These are phyloP conservation scores for Zymoseptoria ardabiliae DNA, from an alignment of 2,329 filamentous ascomycete species.

Conservation along the genomic window DNA sequence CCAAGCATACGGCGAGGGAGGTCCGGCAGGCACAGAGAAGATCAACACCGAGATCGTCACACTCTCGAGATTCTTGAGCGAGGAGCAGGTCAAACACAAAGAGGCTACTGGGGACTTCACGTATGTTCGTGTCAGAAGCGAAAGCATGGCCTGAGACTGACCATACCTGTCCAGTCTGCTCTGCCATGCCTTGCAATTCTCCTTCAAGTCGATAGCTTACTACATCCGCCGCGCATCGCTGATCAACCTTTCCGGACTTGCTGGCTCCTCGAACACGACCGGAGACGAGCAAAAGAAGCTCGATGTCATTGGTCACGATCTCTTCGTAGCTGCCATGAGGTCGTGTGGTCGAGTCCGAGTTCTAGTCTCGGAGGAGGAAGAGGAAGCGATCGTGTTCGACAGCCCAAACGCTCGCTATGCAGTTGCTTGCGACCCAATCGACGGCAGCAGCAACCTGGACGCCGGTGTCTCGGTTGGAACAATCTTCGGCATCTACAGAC, in stretches of 20 bases:
- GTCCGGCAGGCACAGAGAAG: conserved; percentile 51
- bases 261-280: conserved; percentile 88
- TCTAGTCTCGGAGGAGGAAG: conserved; percentile 96
- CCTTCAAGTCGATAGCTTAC: conserved; percentile 99
- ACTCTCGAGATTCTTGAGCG: conserved; percentile 88
- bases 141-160: conserved; percentile 11
- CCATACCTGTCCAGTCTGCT: conserved; percentile 57
- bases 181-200: conserved; percentile 96
- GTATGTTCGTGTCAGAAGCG: conserved; percentile 47
- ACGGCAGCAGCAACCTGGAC: conserved; percentile 95
- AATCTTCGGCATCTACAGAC: conserved; percentile 91
- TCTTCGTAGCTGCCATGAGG: conserved; percentile 93
- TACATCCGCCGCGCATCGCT: conserved; percentile 95
- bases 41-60: conserved; percentile 96
- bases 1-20: conserved; percentile 8
- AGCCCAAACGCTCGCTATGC: conserved; percentile 74
- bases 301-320: conserved; percentile 95
- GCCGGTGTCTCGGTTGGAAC: conserved; percentile 96
- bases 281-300: conserved; percentile 99
- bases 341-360: conserved; percentile 85
- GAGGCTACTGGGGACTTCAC: conserved; percentile 98
- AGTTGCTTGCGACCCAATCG: conserved; percentile 94
- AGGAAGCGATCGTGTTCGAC: conserved; percentile 82
- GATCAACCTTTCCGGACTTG: conserved; percentile 81
- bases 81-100: conserved; percentile 87